Evolutionary conservation across 345 rosid species (phyloP).

Genomic region (Arabis hirsuta): DNA sequence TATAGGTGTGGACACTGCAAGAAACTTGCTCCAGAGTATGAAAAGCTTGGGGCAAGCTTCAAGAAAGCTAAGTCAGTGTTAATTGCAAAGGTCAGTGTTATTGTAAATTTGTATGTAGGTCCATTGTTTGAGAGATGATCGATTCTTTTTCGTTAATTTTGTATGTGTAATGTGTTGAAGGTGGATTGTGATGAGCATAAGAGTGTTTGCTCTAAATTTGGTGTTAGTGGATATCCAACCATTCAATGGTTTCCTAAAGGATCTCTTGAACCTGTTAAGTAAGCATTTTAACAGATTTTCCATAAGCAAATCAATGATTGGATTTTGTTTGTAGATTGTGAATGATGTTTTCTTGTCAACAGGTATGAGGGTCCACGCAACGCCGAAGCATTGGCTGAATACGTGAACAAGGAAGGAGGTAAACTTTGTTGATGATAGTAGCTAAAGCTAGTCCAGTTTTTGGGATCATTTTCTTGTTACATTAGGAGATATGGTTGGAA

Average conservation of each 20-base stretch:
- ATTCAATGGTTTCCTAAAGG: constrained; percentile 98
- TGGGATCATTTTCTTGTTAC: neutral
- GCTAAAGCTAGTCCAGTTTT: constrained; percentile 5
- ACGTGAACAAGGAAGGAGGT: constrained; percentile 95
- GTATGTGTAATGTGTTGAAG: constrained; percentile 50
- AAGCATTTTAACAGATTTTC: constrained; percentile 38
- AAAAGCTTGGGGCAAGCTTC: constrained; percentile 90
- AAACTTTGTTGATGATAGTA: constrained; percentile 17
- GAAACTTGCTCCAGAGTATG: constrained; percentile 97
- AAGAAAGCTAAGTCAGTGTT: constrained; percentile 82
- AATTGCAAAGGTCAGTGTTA: constrained; percentile 81
- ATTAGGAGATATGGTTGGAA: neutral
- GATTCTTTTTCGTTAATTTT: constrained; percentile 18
- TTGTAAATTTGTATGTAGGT: constrained; percentile 13
- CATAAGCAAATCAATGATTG: neutral
- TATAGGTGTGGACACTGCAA: constrained; percentile 99
- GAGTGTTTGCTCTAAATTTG: constrained; percentile 80
- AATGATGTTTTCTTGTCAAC: neutral
- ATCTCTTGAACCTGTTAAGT: constrained; percentile 91
- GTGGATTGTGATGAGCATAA: constrained; percentile 99
- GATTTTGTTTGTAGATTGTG: neutral
- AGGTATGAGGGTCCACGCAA: constrained; percentile 94
- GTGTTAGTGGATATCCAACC: constrained; percentile 96
- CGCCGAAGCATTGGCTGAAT: constrained; percentile 85
- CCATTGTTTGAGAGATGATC: constrained; percentile 17